phyloP scores from a whole-genome alignment of 2,329 filamentous ascomycete species.

The Hypomyces perniciosus region DNA sequence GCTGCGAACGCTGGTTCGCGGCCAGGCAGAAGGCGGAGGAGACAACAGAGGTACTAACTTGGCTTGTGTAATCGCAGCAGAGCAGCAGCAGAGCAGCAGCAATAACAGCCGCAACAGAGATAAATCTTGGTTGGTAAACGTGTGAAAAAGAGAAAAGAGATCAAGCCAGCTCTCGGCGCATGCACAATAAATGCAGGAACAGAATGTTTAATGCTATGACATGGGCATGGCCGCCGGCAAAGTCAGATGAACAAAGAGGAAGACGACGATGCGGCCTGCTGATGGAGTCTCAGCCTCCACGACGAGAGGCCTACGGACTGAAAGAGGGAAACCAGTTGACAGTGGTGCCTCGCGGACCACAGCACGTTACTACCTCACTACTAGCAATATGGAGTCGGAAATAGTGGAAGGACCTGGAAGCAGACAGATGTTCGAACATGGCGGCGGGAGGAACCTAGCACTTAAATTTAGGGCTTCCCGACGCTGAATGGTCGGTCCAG shows the following conservation, averaged over 20 bases:
- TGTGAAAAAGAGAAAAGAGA: conserved; percentile 1
- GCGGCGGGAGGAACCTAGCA: background rate
- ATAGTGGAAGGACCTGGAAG: background rate
- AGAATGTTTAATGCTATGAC: conserved; percentile 8
- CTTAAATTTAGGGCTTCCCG: no score
- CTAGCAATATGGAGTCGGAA: background rate
- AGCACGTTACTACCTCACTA: background rate
- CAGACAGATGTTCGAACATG: background rate
- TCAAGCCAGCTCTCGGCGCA: background rate
- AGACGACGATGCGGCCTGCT: conserved; percentile 32
- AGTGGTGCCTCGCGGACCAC: conserved; percentile 14
- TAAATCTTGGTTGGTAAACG: background rate
- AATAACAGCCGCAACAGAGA: background rate
- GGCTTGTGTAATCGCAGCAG: conserved; percentile 1
- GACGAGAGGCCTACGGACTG: conserved; percentile 7
- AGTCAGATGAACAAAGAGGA: conserved; percentile 17
- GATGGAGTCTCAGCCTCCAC: conserved; percentile 37
- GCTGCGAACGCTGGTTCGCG: conserved; percentile 5
- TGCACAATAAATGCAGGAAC: conserved; percentile 13
- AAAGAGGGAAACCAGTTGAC: conserved; percentile 3
- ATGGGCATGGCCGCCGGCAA: conserved; percentile 6
- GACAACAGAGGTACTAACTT: background rate
- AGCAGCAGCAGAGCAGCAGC: conserved; percentile 11
- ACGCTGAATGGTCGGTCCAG: no score
- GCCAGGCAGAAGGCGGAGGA: conserved; percentile 13